A percentile compares a stretch with the other conserved stretches of the same genome.
Evolutionary conservation across 164 flowering plant species (phyloP).

Genomic region (Piper betle): DNA sequence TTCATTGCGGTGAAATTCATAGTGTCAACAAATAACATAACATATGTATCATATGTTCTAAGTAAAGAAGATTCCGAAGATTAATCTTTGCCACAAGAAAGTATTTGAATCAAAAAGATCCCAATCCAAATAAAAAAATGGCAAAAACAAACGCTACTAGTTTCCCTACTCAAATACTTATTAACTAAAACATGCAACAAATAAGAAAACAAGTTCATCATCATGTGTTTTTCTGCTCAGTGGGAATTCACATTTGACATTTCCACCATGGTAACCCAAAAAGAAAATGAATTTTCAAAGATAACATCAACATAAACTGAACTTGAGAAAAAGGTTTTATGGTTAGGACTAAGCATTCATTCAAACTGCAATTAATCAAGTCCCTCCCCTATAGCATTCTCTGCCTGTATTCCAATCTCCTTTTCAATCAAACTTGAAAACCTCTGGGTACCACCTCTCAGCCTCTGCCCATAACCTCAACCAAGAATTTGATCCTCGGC

Average conservation of each 20-base stretch:
- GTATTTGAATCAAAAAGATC: too few species aligned
- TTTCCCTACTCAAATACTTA: too few species aligned
- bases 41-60: too few species aligned
- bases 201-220: too few species aligned
- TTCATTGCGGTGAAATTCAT: too few species aligned
- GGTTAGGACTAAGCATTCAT: conserved; percentile 82
- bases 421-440: conserved; percentile 70
- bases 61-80: too few species aligned
- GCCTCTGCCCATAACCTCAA: conserved; percentile 68
- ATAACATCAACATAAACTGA: conserved; percentile 17
- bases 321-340: conserved; percentile 58
- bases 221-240: too few species aligned
- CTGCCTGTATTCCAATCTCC: conserved; percentile 64
- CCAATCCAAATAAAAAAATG: too few species aligned
- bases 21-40: too few species aligned
- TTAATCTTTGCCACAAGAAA: too few species aligned
- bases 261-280: background rate
- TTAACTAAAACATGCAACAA: too few species aligned
- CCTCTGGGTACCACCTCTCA: conserved; percentile 63
- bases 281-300: background rate
- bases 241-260: background rate
- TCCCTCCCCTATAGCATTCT: conserved; percentile 45
- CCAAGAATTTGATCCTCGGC: conserved; percentile 72
- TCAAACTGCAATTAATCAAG: conserved; percentile 46
- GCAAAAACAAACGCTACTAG: too few species aligned